Evolutionary conservation across 2,329 filamentous ascomycete species (phyloP), one percentile per base, ranked within the genome.

Genomic region (Aspergillus uvarum): DNA sequence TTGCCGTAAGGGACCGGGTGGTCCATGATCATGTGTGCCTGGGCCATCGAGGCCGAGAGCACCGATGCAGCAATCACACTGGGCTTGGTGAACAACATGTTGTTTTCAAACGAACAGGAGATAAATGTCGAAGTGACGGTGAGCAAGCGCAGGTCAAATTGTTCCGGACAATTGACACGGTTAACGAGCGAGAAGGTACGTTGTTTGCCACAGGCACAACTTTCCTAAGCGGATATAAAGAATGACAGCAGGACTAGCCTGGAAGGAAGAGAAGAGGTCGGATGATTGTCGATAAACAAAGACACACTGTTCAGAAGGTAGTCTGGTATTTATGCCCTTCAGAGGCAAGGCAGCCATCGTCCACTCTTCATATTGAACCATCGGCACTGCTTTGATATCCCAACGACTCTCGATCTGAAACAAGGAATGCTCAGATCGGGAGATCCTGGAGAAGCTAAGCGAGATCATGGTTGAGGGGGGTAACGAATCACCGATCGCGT

Each of bases 1-100:
- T 76, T 67, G 65, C 78, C 69, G 62, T 85, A 93, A 0, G 92
- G 92, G 3, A 80, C 72, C 0, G 95, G 94, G 7, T 79, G 81
- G 56, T 70, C 77, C 82, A 98, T 88, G 47, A 84, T 79, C 82
- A 97, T 89, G 76, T 98, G 95, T 47, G 89, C 91, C 53, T 85
- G 83, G 68, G 82, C 85, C 56, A 84, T 67, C 62, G 85, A 78
- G 67, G 83, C 82, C 48, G 80, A 72, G 32, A 85, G 83, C 60
- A 84, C 66, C 66, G 81, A 79, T 70, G 84, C 75, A 51, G 66
- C 61, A 49, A 73, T 44, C 26, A 74, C 6, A 52, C 59, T 59
- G 21, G 68, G 61, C 53, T 72, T 72, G 67, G 64, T 35, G 26
- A 29, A 65, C 59, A 72, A 67, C 74, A 77, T 74, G 44, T 56